Conservation (phyloP, 345 rosid genomes). For the Lumnitzera littorea region DNA sequence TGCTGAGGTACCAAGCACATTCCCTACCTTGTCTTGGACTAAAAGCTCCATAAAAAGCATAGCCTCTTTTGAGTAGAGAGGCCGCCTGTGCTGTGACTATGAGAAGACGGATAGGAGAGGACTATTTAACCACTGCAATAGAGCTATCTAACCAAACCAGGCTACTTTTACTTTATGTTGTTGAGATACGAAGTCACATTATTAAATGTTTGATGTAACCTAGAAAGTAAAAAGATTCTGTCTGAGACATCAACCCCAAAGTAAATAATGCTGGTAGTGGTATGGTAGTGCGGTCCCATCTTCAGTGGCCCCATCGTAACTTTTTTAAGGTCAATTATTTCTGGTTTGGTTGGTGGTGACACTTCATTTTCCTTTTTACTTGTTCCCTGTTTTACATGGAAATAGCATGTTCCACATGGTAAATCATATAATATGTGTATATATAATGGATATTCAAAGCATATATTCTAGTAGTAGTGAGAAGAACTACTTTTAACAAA, state of each 20-base stretch:
- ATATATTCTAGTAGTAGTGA: too few species aligned
- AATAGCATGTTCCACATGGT: too few species aligned
- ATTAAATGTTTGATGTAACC: background rate
- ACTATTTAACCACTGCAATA: constrained; percentile 5
- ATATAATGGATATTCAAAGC: too few species aligned
- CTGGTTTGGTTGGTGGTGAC: background rate
- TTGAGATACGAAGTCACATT: background rate
- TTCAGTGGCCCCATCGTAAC: too few species aligned
- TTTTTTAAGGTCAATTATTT: background rate
- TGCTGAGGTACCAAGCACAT: background rate
- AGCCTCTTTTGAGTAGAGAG: background rate
- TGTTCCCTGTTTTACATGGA: too few species aligned
- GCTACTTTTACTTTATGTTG: background rate
- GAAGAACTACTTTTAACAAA: too few species aligned
- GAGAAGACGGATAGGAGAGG: background rate
- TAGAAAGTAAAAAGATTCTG: background rate
- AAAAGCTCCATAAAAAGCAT: constrained; percentile 3
- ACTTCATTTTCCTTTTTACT: too few species aligned
- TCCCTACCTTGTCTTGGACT: background rate
- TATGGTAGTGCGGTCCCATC: too few species aligned
- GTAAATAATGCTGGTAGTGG: too few species aligned
- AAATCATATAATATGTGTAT: too few species aligned
- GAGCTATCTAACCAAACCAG: background rate
- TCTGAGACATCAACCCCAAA: too few species aligned
- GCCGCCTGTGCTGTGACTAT: background rate